Evolutionary conservation across 805 yeast species (phyloP), one percentile per base, ranked within the genome.

Genomic region (Yamadazyma olivae): DNA sequence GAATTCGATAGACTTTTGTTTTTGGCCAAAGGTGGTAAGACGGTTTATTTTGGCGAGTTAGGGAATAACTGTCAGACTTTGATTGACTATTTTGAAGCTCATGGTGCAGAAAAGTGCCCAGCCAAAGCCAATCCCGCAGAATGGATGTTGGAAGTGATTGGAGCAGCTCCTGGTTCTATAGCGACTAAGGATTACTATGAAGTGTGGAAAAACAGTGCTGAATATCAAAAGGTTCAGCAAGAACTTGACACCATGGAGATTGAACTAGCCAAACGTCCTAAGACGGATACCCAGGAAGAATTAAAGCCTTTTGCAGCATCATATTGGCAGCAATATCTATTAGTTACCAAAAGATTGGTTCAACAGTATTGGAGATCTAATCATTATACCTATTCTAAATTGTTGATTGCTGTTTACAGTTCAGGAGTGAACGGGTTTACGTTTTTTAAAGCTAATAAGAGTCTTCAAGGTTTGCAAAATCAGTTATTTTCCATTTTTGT

Each of bases 121-220:
- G 34, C 43, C 17, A 59, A 59, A 47, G 63, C 67, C 6, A 61
- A 61, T 41, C 67, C 68, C 4, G 67, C 67, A 14, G 95, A 87
- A 64, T 88, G 95, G 93, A 88, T 88, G 95, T 68, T 88, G 61
- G 83, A 83, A 45, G 84, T 81, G 44, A 81, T 82, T 49, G 89
- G 90, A 51, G 88, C 89, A 35, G 88, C 88, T 26, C 89, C 89
- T 6, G 88, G 88, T 36, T 75, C 86, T 27, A 81, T 77, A 47
- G 83, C 88, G 13, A 67, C 67, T 31, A 83, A 79, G 58, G 84
- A 83, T 56, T 83, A 81, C 51, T 71, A 76, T 52, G 81, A 83
- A 52, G 86, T 83, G 33, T 86, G 96, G 96, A 60, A 74, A 54
- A 70, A 71, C 31, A 85, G 95, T 27, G 58, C 33, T 27, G 39